Conservation (phyloP, 2,329 filamentous ascomycete species). For the Alternaria ethzedia region DNA sequence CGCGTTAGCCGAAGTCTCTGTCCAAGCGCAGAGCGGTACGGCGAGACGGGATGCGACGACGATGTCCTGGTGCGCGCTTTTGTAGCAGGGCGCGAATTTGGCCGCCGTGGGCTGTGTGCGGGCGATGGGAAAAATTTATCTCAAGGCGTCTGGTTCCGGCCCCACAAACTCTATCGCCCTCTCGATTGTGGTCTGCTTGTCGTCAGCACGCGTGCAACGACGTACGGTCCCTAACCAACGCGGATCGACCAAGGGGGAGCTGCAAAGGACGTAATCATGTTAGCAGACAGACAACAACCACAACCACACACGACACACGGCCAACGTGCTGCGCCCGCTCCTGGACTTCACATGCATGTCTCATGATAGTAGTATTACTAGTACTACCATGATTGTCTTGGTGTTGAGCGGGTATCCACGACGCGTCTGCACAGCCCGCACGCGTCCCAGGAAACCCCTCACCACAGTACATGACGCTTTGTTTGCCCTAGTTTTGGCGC, state of each 20-base stretch:
- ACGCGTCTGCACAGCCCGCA: conserved; percentile 7
- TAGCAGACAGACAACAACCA: conserved; percentile 9
- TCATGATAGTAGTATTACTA: conserved; percentile 10
- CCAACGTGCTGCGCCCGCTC: conserved; percentile 21
- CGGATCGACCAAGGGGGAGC: not conserved
- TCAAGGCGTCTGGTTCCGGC: conserved; percentile 14
- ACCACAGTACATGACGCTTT: conserved; percentile 11
- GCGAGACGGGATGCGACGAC: not conserved
- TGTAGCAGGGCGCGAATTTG: not conserved
- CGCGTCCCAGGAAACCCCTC: conserved; percentile 16
- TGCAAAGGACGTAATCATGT: conserved; percentile 1
- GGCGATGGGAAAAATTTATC: not conserved
- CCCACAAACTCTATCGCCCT: conserved; percentile 2
- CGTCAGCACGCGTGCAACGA: conserved; percentile 15
- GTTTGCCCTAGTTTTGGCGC: conserved; percentile 1
- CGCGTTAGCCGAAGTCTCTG: conserved; percentile 2
- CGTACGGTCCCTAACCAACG: not conserved
- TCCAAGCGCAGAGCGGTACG: not conserved
- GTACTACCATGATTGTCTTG: conserved; percentile 10
- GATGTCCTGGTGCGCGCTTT: not conserved
- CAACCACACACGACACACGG: conserved; percentile 18
- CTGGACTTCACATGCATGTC: conserved; percentile 14
- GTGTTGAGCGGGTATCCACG: conserved; percentile 17
- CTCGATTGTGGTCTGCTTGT: conserved; percentile 17
- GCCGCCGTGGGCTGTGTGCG: not conserved